Evolutionary conservation across 495 filamentous ascomycete genomes (phyloP), one percentile per base, ranked within the genome.

Genomic region (Tuber aestivum): DNA sequence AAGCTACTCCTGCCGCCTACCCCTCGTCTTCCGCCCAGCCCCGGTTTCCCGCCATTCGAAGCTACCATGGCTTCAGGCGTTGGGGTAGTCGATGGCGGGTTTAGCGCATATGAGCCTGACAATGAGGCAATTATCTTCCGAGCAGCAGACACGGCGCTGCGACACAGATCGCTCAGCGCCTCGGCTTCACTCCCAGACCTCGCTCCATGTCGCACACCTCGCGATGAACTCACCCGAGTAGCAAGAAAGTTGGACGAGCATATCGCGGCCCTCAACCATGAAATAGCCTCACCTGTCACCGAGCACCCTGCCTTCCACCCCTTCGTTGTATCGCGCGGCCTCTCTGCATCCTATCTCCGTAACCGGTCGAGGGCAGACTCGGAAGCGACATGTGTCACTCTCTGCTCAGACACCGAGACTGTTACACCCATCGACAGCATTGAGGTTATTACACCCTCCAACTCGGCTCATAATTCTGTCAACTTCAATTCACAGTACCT

Each of bases 371-470:
- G 82, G 74, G 81, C 82, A n/a, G 75, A 79, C 70, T 83, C 82
- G 14, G 82, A 83, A 72, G 75, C 77, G 16, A 83, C 82, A n/a
- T 83, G 82, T 70, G 82, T 76, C 41, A 83, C 82, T 21, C 79
- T 83, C 41, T 83, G 79, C 40, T 83, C 82, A 23, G 82, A 83
- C 68, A 80, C 82, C 40, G 82, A 81, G 32, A 83, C 82, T 18
- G 77, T 81, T n/a, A 83, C 82, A 23, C 81, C 81, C n/a, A 72
- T 72, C n/a, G 79, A 83, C 41, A 73, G 71, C 21, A 75, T 78
- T 69, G 82, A 83, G 65, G 74, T 80, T 50, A 81, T 83, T 69
- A 83, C 82, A 50, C 82, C 82, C 73, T 74, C 75, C 16, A 76
- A 73, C 69, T 83, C 82, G 23, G 78, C 82, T 41, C 82, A 83